Percentiles rank a stretch among this genome's conserved stretches.
These are phyloP conservation scores for Skeletonema grethae DNA, from an alignment of 108 stramenopile genomes.

Conservation along the genomic window DNA sequence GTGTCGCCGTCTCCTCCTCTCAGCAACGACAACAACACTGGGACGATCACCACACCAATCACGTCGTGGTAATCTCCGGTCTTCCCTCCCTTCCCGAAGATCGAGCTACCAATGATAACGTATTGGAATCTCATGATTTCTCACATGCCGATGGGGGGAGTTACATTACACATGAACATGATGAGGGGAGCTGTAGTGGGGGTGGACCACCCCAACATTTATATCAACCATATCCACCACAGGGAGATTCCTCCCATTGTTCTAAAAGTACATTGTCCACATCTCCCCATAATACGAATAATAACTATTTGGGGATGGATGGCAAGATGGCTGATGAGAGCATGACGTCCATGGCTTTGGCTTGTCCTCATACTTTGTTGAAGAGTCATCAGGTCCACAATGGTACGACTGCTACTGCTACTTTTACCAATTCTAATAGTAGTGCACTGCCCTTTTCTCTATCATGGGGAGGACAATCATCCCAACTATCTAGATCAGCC, in stretches of 20 bases:
- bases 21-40: neutral
- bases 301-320: neutral
- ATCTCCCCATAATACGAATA: constrained; percentile 1
- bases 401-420: neutral
- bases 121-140: constrained; percentile 40
- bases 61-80: constrained; percentile 45
- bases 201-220: neutral
- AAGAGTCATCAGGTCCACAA: constrained; percentile 4
- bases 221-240: constrained; percentile 5
- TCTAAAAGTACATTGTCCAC: constrained; percentile 16
- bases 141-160: constrained; percentile 8
- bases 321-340: constrained; percentile 2
- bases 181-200: neutral
- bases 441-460: constrained; percentile 8
- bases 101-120: constrained; percentile 27
- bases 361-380: constrained; percentile 27
- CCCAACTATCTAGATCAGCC: constrained; percentile 21
- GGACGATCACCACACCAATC: neutral
- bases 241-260: neutral
- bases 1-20: neutral
- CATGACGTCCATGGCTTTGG: constrained; percentile 33
- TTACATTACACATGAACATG: neutral
- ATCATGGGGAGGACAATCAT: constrained; percentile 4
- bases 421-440: neutral
- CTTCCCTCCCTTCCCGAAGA: constrained; percentile 43